Evolutionary conservation across 495 filamentous ascomycete genomes (phyloP), one percentile per base, ranked within the genome.

Genomic region (Pseudevernia furfuracea): DNA sequence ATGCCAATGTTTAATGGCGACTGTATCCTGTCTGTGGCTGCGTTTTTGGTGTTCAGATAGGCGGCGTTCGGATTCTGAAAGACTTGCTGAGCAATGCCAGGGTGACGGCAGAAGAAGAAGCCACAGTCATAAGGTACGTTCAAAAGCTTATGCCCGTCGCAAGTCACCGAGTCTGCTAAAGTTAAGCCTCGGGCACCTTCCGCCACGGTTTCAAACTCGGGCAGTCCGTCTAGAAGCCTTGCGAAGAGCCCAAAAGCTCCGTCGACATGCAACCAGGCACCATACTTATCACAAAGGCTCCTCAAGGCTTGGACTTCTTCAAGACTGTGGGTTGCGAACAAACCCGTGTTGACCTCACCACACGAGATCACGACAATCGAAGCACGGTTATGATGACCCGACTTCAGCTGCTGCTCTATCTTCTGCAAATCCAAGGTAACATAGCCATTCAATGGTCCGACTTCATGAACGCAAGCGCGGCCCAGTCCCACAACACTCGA

Each of bases 61-160:
- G 88, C 89, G 7, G 92, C 92, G 71, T 91, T 92, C 28, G 89
- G 80, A 77, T 97, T 97, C 58, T 84, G 79, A 74, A 94, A 96
- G 2, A 91, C 89, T 7, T 83, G 74, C 15, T 74, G 74, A 0
- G 85, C 79, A 37, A 86, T 72, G 6, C 76, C 68, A 1, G 81
- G 75, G 60, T 89, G 78, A 12, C 86, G 85, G 67, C 83, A 87
- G 67, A 96, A 81, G 80, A 95, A 96, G 73, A 96, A 89, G 19
- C 93, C 93, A 67, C 85, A 92, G 73, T 97, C 93, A 66, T 97
- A 97, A 6, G 93, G 92, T 78, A 96, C 91, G 67, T 97, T 97
- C n/a, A 97, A 80, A 9, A 96, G 75, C 71, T 97, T 96, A 72
- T 97, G 93, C 3, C 81, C 89, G 69, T 97, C 93, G 0, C 88